Evolutionary conservation across 2,329 filamentous ascomycete species (phyloP), one percentile per base, ranked within the genome.

Genomic region (Cordyceps tenuipes): DNA sequence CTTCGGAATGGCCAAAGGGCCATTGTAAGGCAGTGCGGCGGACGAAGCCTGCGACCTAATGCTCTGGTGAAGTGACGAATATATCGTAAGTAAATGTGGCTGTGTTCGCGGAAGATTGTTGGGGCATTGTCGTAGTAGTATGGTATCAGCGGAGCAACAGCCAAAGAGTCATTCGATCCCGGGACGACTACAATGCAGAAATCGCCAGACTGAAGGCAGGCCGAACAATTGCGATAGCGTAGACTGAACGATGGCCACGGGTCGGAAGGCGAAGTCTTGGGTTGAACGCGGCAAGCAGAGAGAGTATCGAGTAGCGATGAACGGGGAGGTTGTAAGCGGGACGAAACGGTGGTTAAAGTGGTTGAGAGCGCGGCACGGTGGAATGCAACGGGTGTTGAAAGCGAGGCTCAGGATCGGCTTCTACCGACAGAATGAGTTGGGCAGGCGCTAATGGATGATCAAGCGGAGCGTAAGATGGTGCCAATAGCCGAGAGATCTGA

Each of bases 1-100:
- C 87, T 85, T 41, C 64, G 64, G 56, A 64, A 63, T 13, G 61
- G 62, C 64, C 64, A 65, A 39, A 64, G 59, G 17, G 64, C 61
- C 64, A 65, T 65, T 59, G 50, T 58, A 21, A 39, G 15, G 29
- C 17, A 48, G 19, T 12, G 44, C 34, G 46, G 12, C 46, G 19
- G 44, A n/a, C 21, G 4, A 8, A 34, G 47, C 51, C 26, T 31
- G 15, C 5, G 36, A 17, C 13, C 44, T 60, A 60, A 17, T 54
- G 50, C 36, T 21, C 15, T 26, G 44, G 52, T 41, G 29, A 26
- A 34, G 36, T 46, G 41, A 51, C 26, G 36, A 53, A 39, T 51
- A 43, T 60, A 31, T 56, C 36, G 51, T 56, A n/a, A 5, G 44
- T 50, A 34, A 36, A 60, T 50, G 26, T 60, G 13, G 34, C 34